A percentile compares a stretch with the other conserved stretches of the same genome.
phyloP scores from a whole-genome alignment of 2,329 filamentous ascomycete genomes.

The Diplocarpon mali region DNA sequence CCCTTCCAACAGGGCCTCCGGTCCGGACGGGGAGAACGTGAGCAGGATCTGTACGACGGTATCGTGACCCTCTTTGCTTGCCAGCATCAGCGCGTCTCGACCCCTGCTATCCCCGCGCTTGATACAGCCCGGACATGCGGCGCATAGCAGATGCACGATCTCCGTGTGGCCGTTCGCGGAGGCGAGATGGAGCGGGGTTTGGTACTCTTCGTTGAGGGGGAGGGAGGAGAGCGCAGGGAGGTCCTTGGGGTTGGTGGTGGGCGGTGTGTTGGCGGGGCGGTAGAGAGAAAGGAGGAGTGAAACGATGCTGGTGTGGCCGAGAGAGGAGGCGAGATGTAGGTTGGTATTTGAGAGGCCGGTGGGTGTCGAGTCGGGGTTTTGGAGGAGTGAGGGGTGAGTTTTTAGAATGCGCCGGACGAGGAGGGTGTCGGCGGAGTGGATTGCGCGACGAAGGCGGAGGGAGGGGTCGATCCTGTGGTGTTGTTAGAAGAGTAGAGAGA shows the following conservation, averaged over 20 bases:
- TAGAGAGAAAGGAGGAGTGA: conserved; percentile 59
- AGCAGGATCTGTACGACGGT: conserved; percentile 54
- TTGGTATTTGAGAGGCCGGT: conserved; percentile 67
- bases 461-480: conserved; percentile 59
- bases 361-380: conserved; percentile 63
- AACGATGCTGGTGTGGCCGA: conserved; percentile 60
- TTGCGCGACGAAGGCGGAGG: conserved; percentile 70
- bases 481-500: not conserved
- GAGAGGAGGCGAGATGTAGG: conserved; percentile 66
- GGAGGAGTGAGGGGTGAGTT: conserved; percentile 58
- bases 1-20: conserved; percentile 32
- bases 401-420: conserved; percentile 69
- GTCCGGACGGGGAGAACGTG: conserved; percentile 39
- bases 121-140: conserved; percentile 39
- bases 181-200: conserved; percentile 75
- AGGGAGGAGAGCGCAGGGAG: conserved; percentile 27
- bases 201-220: conserved; percentile 66
- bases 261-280: conserved; percentile 33
- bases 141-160: conserved; percentile 60
- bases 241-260: conserved; percentile 2
- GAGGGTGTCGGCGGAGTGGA: conserved; percentile 57
- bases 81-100: conserved; percentile 62
- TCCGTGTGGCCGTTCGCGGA: conserved; percentile 58
- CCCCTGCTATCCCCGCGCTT: conserved; percentile 54
- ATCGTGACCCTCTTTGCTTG: conserved; percentile 48